Percentiles rank a stretch among this genome's conserved stretches.
Evolutionary conservation across 495 filamentous ascomycete genomes (phyloP).

Genomic region (Trichocladium uniseriatum): DNA sequence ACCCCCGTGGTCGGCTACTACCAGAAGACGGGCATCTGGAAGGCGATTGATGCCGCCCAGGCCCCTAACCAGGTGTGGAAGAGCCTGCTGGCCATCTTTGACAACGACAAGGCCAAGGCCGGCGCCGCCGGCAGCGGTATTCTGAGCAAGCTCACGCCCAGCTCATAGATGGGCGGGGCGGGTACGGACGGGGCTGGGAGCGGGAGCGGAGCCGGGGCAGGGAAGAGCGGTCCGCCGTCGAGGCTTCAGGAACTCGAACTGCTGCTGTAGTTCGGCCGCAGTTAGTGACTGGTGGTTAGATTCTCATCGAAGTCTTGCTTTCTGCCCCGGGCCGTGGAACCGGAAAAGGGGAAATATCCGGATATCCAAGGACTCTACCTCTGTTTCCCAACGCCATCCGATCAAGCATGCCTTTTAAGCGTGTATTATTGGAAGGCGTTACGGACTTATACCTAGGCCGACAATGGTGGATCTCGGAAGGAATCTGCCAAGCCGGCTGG

Average conservation of each 20-base stretch:
- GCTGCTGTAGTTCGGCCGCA: constrained; percentile 17
- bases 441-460: not conserved
- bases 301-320: not conserved
- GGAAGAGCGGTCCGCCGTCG: not conserved
- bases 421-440: constrained; percentile 1
- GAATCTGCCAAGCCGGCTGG: not conserved
- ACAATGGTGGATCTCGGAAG: not conserved
- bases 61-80: constrained; percentile 94
- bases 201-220: not conserved
- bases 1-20: constrained; percentile 89
- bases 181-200: not conserved
- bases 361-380: not conserved
- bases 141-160: constrained; percentile 40
- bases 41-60: constrained; percentile 91
- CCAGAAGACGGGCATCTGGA: constrained; percentile 94
- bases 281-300: not conserved
- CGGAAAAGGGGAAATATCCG: not conserved
- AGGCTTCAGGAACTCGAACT: constrained; percentile 11
- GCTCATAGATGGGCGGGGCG: constrained; percentile 22
- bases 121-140: constrained; percentile 32
- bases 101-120: constrained; percentile 45
- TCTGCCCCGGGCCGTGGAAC: not conserved
- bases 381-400: constrained; percentile 1
- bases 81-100: constrained; percentile 76
- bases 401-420: not conserved